phyloP scores from a whole-genome alignment of 108 stramenopile genomes.

The Discostella stelligeroides region DNA sequence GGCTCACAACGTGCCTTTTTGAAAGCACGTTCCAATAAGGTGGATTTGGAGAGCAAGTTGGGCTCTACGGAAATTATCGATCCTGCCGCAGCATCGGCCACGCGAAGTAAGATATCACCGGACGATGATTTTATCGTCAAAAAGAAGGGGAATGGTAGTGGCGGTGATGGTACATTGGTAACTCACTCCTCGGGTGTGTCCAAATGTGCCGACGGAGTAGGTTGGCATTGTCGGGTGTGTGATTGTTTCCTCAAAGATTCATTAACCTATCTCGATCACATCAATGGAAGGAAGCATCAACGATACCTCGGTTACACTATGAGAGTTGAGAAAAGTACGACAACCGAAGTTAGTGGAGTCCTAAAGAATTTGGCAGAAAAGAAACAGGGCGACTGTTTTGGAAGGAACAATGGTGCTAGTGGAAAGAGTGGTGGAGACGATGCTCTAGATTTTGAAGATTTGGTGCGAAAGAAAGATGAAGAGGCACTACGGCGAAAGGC shows the following conservation, averaged over 20 bases:
- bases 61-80: slow-evolving; percentile 90
- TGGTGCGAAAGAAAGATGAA: slow-evolving; percentile 78
- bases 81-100: slow-evolving; percentile 60
- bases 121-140: slow-evolving; percentile 19
- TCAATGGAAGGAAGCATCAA: slow-evolving; percentile 97
- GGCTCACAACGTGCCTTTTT: slow-evolving; percentile 91
- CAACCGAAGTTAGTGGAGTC: slow-evolving; percentile 63
- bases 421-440: slow-evolving; percentile 14
- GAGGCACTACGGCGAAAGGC: slow-evolving; percentile 62
- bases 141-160: too few relatives aligned
- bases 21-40: slow-evolving; percentile 75
- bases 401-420: slow-evolving; percentile 43
- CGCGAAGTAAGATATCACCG: slow-evolving; percentile 13
- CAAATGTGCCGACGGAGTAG: slow-evolving; percentile 74
- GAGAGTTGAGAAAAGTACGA: slow-evolving; percentile 91
- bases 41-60: slow-evolving; percentile 83
- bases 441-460: slow-evolving; percentile 54
- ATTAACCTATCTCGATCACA: slow-evolving; percentile 94
- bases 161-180: slow-evolving; percentile 4
- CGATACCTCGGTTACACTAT: slow-evolving; percentile 92
- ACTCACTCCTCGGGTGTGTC: slow-evolving; percentile 53
- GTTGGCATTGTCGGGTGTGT: slow-evolving; percentile 96
- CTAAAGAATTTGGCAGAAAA: slow-evolving; percentile 52
- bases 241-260: slow-evolving; percentile 95
- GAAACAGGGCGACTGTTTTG: slow-evolving; percentile 27